Evolutionary conservation across 2,329 filamentous ascomycete species (phyloP), one percentile per base, ranked within the genome.

Genomic region (Thermothelomyces thermophilus): DNA sequence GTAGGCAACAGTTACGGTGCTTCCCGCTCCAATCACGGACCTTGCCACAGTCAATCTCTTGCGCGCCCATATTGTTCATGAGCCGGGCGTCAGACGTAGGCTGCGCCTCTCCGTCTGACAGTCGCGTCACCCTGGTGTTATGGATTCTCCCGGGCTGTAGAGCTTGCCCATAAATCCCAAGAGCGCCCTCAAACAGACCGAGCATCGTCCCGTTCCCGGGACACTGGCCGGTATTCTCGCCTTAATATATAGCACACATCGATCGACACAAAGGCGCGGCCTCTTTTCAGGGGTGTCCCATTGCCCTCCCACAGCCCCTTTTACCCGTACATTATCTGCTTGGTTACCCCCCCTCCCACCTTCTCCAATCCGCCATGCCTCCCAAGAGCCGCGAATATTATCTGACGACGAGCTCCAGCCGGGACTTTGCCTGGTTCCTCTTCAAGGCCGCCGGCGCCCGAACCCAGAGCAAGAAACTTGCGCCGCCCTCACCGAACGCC

Each of bases 351-450:
- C 30, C 14, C 30, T 31, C 9, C 30, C 30, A 14, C 30, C 9
- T n/a, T n/a, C n/a, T 41, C 34, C 30, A 34, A 47, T 39, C 11
- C 46, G 39, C 26, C 10, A 56, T 58, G 54, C 52, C 54, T 48
- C 20, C 50, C 26, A 58, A 52, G 41, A 39, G 22, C n/a, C 52
- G 54, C 24, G 49, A 51, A n/a, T 56, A 51, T 20, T 54, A 56
- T 22, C 50, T 56, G 16, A 42, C 52, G 5, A 53, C 48, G 19
- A 51, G 42, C 14, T n/a, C 51, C 40, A 46, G 41, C 26, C 43
- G 47, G 36, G 55, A 58, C 36, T 58, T 57, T 33, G 11, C 42
- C 33, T 58, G 55, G 56, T 50, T 54, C 26, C 44, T 46, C 22
- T 53, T 41, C 42, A 30, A 16, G 19, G 19, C 31, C 22, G 13